Evolutionary conservation across 2,329 filamentous ascomycete genomes (phyloP), one percentile per base, ranked within the genome.

Genomic region (Diaporthe batatas): DNA sequence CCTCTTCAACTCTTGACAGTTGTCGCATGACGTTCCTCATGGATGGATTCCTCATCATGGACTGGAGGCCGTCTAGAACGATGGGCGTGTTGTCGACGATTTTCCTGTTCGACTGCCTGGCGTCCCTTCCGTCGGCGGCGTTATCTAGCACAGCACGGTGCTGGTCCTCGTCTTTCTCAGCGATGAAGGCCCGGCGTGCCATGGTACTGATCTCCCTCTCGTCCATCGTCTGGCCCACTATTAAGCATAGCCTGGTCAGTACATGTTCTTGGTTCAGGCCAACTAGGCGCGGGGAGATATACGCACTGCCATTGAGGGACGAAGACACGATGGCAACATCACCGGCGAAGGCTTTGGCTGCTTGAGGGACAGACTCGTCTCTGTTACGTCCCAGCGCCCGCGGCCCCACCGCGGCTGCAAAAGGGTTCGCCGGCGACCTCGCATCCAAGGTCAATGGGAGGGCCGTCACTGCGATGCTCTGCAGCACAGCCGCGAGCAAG

Each of bases 21-120:
- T 74, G 71, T 34, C 39, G 36, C 53, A 70, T 73, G 29, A 74
- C 75, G 70, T 76, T 76, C 11, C 53, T 69, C 65, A 73, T 68
- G 6, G 71, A 68, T 0, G 75, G 75, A 34, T 76, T 73, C n/a
- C 42, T 42, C 72, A 72, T 65, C 58, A 76, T 76, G 25, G 73
- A 74, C 59, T 73, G 21, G 8, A 76, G 67, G 7, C 75, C 75
- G 25, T 76, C 51, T 25, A 76, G 25, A 0, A 76, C 74, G 16
- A 70, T 74, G 23, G 75, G 75, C 6, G 75, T 76, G 55, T 74
- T 74, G 39, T 74, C 71, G n/a, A 76, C 73, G 21, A 76, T 76
- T 55, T 73, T 73, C 39, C 49, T 53, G 72, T 76, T 76, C 11
- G 75, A 73, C 23, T 62, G 32, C 23, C 11, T 54, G 3, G 65